Percentiles rank a stretch among this genome's conserved stretches.
phyloP scores from a whole-genome alignment of 176 grass and related monocot genomes.

The Melocanna baccifera region DNA sequence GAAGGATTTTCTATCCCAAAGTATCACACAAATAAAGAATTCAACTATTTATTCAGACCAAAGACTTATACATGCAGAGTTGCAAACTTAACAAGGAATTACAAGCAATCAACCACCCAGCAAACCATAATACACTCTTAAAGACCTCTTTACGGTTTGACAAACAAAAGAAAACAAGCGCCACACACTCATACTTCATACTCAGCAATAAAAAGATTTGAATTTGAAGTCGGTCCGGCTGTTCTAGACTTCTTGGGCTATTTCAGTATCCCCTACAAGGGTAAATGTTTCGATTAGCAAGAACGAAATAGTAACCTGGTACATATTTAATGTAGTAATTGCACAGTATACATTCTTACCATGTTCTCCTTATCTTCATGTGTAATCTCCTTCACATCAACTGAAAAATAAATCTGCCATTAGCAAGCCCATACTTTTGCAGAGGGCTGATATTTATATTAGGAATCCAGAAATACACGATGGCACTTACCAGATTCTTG shows the following conservation, averaged over 20 bases:
- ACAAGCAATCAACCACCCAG: conserved; percentile 26
- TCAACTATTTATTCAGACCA: conserved; percentile 27
- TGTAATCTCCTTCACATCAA: conserved; percentile 33
- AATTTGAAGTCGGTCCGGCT: conserved; percentile 54
- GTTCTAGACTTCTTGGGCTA: conserved; percentile 46
- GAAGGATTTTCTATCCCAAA: neutral
- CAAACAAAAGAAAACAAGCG: conserved; percentile 30
- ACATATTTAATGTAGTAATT: neutral
- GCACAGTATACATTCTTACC: conserved; percentile 25
- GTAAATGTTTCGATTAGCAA: conserved; percentile 8
- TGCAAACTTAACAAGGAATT: conserved; percentile 9
- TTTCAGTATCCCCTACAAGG: conserved; percentile 45
- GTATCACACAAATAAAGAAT: conserved; percentile 6
- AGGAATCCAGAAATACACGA: neutral
- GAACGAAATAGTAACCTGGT: neutral
- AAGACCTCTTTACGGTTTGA: neutral
- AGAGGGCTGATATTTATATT: neutral
- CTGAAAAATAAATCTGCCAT: conserved; percentile 22
- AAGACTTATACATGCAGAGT: neutral
- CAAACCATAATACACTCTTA: conserved; percentile 14
- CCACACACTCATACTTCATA: conserved; percentile 53
- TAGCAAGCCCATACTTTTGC: neutral
- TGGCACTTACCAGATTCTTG: conserved; percentile 53
- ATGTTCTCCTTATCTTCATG: conserved; percentile 89
- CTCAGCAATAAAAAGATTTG: conserved; percentile 54